Base-by-base conservation (phyloP, 2,329 filamentous ascomycete genomes). In the Lecanicillium sp. region DNA sequence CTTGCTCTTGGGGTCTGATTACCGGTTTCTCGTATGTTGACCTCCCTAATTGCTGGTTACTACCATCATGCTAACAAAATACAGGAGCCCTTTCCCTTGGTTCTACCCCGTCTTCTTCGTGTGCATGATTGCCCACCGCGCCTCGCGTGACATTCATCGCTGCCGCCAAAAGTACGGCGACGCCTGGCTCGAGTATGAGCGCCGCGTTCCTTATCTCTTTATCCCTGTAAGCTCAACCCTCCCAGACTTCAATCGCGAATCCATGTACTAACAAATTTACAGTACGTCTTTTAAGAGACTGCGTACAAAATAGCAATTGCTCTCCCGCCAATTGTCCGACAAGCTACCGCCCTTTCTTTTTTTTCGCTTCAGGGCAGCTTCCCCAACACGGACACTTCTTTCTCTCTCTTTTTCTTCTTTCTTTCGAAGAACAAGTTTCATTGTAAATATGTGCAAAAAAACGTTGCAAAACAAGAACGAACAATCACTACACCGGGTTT, bases 21-120 rank as follows among this genome's bases (percentile, higher is more conserved):
- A 76, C 73, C 6, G 73, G 73, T 1, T 75, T 76, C 50, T n/a
- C n/a, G n/a, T n/a, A n/a, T n/a, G n/a, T n/a, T n/a, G n/a, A n/a
- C n/a, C n/a, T n/a, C 60, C 68, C 64, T 69, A 56, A 49, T 60
- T 57, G 20, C 3, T 20, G 3, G 2, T 15, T 35, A n/a, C 24
- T 14, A 20, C 53, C 58, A 43, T 57, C 30, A 14, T 21, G 15
- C 27, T 19, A 32, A 4, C 23, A n/a, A n/a, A n/a, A n/a, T n/a
- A n/a, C n/a, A 65, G 63, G 57, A 88, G 84, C 58, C 87, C 87
- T 0, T 91, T 94, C 67, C 89, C 89, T 0, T 95, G 88, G 87
- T 94, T 95, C 67, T 93, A 94, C 61, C 86, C 87, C 0, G 65
- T 87, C 38, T 95, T 95, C 74, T 95, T 95, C 65, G 72, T 73